These are phyloP conservation scores for Penicillium herquei DNA, from an alignment of 495 filamentous ascomycete genomes.

Conservation along the genomic window DNA sequence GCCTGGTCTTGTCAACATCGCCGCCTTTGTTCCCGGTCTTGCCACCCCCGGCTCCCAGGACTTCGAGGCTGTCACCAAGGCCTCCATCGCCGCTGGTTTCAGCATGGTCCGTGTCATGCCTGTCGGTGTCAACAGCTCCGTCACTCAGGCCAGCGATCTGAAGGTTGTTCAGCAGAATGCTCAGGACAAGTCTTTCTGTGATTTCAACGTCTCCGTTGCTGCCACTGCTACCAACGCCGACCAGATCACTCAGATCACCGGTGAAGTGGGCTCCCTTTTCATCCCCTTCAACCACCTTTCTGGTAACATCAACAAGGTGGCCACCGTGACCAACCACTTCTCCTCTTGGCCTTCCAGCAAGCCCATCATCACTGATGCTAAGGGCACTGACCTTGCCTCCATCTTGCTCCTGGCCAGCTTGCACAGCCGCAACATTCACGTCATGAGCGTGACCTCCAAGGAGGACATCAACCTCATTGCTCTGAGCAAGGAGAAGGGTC, in stretches of 20 bases:
- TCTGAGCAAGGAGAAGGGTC: slow-evolving; percentile 76
- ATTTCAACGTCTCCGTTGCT: slow-evolving; percentile 84
- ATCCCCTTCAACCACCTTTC: slow-evolving; percentile 86
- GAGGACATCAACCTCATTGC: slow-evolving; percentile 81
- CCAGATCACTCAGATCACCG: slow-evolving; percentile 68
- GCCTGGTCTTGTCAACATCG: slow-evolving; percentile 76
- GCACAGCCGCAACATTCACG: slow-evolving; percentile 79
- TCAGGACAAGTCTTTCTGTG: slow-evolving; percentile 65
- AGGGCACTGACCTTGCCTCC: slow-evolving; percentile 78
- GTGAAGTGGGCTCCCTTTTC: slow-evolving; percentile 80
- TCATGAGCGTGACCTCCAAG: slow-evolving; percentile 77
- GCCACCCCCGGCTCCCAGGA: slow-evolving; percentile 63
- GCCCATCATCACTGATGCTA: slow-evolving; percentile 82
- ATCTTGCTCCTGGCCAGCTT: slow-evolving; percentile 78
- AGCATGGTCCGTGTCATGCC: slow-evolving; percentile 84
- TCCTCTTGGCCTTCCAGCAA: slow-evolving; percentile 78
- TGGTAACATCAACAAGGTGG: slow-evolving; percentile 84
- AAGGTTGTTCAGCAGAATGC: slow-evolving; percentile 76
- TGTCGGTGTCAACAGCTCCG: slow-evolving; percentile 66
- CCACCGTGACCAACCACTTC: slow-evolving; percentile 78
- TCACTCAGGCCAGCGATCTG: slow-evolving; percentile 70
- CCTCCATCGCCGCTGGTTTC: slow-evolving; percentile 76
- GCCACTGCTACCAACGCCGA: slow-evolving; percentile 76
- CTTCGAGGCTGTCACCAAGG: slow-evolving; percentile 68
- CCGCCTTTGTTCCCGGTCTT: slow-evolving; percentile 76